Evolutionary conservation across 2,329 filamentous ascomycete species (phyloP), one percentile per base, ranked within the genome.

Genomic region (Clonostachys byssicola): DNA sequence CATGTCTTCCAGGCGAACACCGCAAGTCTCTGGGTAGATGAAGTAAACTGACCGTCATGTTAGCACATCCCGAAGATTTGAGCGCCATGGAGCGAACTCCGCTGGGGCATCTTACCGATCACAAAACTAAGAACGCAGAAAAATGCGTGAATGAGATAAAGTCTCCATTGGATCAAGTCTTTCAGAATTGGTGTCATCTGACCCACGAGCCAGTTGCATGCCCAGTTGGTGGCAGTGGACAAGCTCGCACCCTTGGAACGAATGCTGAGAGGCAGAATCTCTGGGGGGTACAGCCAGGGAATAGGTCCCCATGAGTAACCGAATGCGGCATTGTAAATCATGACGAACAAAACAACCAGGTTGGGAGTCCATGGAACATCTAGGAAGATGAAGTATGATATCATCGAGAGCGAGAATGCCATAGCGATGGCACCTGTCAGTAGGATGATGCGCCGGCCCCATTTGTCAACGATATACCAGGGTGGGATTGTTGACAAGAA

Each of bases 171-270:
- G 59, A 99, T 97, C 69, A 79, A 83, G 58, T 94, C 89, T 65
- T 99, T 92, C 50, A 97, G 74, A 47, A 97, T 84, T 3, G 94
- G 94, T 1, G 94, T 99, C 76, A 97, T 81, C 67, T 95, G 89
- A 97, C 94, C 92, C 5, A 97, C 94, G 23, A 97, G 75, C 88
- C 91, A 99, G 70, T 99, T 99, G 70, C 94, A 96, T 2, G 92
- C 91, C 94, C 94, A 99, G 64, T 99, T 99, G 34, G 92, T 86
- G 16, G 94, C 94, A 2, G 94, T 97, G 51, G 92, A 96, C 64
- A 99, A 70, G 78, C 91, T 96, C 46, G 94, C 92, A 51, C 94
- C 94, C 75, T 97, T 97, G 50, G 92, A 95, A 59, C 94, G 86
- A 63, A 97, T 96, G 73, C 91, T 96, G 51, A 99, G 76, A 5